phyloP scores from a whole-genome alignment of 2,329 filamentous ascomycete species.

The Dactylonectria macrodidyma region DNA sequence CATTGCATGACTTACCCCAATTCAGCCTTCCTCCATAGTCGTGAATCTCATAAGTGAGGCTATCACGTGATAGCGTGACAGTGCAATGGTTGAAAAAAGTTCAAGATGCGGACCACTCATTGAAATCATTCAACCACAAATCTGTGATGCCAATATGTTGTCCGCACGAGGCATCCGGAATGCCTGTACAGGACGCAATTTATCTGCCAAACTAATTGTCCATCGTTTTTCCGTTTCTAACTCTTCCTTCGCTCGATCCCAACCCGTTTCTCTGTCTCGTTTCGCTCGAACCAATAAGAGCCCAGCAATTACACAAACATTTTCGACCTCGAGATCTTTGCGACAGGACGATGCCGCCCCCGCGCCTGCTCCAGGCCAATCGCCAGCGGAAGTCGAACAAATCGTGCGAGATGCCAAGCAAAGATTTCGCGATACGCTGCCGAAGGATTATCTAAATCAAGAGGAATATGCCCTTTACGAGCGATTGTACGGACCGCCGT shows the following conservation, averaged over 20 bases:
- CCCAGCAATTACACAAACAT: slow-evolving; percentile 45
- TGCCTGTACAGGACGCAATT: slow-evolving; percentile 51
- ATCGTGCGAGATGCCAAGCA: slow-evolving; percentile 81
- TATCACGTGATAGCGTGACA: slow-evolving; percentile 50
- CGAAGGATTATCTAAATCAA: slow-evolving; percentile 76
- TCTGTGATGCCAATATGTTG: slow-evolving; percentile 51
- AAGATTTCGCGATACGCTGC: slow-evolving; percentile 83
- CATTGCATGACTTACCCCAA: no score
- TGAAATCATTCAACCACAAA: slow-evolving; percentile 26
- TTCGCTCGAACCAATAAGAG: slow-evolving; percentile 46
- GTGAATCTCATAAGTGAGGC: slow-evolving; percentile 14
- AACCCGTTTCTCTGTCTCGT: slow-evolving; percentile 35
- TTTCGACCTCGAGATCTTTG: slow-evolving; percentile 49
- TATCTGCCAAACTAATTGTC: slow-evolving; percentile 32
- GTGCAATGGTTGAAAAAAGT: slow-evolving; percentile 43
- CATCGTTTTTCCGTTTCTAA: slow-evolving; percentile 31
- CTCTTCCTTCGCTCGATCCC: slow-evolving; percentile 35
- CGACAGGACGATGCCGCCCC: slow-evolving; percentile 38
- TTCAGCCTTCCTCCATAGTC: not conserved
- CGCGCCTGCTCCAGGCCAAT: slow-evolving; percentile 21
- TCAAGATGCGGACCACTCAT: slow-evolving; percentile 28
- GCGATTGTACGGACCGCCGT: slow-evolving; percentile 83
- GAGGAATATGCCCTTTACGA: slow-evolving; percentile 84
- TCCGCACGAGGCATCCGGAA: slow-evolving; percentile 52
- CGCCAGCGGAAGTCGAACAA: slow-evolving; percentile 66